Percentiles rank a stretch among this genome's conserved stretches.
Conservation (phyloP, 306 rosid genomes). For the Cercis canadensis region DNA sequence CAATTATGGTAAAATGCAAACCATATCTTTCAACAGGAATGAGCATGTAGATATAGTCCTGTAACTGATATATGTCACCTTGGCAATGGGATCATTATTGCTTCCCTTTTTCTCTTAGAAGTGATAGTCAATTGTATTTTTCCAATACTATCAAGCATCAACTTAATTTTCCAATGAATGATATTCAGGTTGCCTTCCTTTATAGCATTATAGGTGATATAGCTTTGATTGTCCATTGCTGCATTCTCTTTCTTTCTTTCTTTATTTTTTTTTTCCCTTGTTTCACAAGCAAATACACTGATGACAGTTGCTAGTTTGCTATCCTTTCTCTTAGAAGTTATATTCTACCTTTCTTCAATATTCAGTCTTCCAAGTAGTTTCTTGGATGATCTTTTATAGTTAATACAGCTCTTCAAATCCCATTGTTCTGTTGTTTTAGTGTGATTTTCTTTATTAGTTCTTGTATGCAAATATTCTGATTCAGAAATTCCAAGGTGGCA, state of each 20-base stretch:
- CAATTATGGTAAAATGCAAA: constrained; percentile 10
- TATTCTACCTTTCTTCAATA: too few relatives aligned
- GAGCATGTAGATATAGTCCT: too few relatives aligned
- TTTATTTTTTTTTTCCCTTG: too few relatives aligned
- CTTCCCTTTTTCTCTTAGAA: constrained; percentile 15
- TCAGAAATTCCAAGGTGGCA: too few relatives aligned
- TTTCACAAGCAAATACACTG: constrained; percentile 3
- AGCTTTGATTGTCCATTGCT: not conserved
- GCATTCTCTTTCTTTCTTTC: constrained; percentile 6
- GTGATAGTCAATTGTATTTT: not conserved
- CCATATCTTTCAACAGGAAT: too few relatives aligned
- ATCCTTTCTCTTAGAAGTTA: not conserved
- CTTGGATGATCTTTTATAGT: not conserved
- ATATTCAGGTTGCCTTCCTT: not conserved
- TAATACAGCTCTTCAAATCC: constrained; percentile 18
- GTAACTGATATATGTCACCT: too few relatives aligned
- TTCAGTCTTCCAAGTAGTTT: too few relatives aligned
- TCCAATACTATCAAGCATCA: not conserved
- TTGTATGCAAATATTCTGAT: too few relatives aligned
- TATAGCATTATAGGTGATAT: not conserved
- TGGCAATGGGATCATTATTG: not conserved
- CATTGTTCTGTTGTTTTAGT: too few relatives aligned
- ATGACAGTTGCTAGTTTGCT: too few relatives aligned
- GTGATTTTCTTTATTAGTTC: too few relatives aligned
- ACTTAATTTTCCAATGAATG: not conserved